Conservation (phyloP, 768 basidiomycete species). For the Boletus rufocinnamomeus region DNA sequence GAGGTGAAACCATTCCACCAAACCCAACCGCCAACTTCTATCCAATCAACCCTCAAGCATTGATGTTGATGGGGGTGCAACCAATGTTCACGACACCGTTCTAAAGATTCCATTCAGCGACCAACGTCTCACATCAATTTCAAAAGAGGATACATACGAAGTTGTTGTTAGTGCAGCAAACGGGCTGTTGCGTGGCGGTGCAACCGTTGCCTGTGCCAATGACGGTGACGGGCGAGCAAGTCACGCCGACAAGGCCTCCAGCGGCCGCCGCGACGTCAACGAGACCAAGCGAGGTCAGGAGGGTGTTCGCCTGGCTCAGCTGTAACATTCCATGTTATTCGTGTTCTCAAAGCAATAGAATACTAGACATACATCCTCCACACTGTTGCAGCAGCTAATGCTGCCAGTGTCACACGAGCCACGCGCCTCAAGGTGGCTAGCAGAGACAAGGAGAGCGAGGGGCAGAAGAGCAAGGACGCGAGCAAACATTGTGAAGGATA, state of each 20-base stretch:
- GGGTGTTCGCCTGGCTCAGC: neutral
- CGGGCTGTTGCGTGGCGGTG: neutral
- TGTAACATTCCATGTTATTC: no score
- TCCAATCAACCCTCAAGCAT: neutral
- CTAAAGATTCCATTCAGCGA: neutral
- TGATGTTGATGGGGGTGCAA: neutral
- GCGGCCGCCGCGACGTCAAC: neutral
- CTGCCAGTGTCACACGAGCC: conserved; percentile 7
- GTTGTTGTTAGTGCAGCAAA: conserved; percentile 9
- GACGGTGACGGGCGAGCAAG: neutral
- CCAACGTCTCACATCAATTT: neutral
- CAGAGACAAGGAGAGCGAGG: conserved; percentile 19
- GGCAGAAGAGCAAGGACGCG: conserved; percentile 21
- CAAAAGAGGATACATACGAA: conserved; percentile 1
- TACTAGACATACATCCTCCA: neutral
- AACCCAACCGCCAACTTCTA: neutral
- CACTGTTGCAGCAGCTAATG: conserved; percentile 23
- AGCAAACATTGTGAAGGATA: conserved; percentile 15
- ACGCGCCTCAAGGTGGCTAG: conserved; percentile 6
- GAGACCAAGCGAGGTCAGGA: no score
- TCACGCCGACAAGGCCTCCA: neutral
- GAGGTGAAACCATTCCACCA: neutral
- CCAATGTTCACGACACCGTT: neutral
- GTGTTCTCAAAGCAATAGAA: no score
- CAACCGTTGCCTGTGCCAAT: neutral